Evolutionary conservation across 768 basidiomycete genomes (phyloP), one percentile per base, ranked within the genome.

Genomic region (Suillus brevipes): DNA sequence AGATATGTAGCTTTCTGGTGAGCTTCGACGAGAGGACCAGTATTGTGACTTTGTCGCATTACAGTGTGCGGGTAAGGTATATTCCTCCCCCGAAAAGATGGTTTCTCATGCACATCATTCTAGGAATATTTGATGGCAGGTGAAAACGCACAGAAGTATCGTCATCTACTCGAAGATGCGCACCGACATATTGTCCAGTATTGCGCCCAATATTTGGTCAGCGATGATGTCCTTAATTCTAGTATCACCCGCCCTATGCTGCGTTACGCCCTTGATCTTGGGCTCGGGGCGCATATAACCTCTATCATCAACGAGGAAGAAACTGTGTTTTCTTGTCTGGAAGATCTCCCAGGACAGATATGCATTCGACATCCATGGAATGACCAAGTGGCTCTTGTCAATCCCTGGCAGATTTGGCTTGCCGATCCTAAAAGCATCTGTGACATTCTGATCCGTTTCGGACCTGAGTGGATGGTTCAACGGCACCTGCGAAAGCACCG

Each of bases 1-100:
- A 70, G 2, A 64, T 55, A 6, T 72, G 65, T 45, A 40, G 69
- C 3, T 68, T 63, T 23, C 67, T 72, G 4, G 71, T 72, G 42
- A 62, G 43, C 9, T 60, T 68, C 14, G 62, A 68, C 34, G 62
- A 68, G 28, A 58, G 62, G 34, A 68, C 67, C 2, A 38, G 28
- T 6, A 36, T 67, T 10, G 16, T 70, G 2, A 61, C 66, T 6
- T 50, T 72, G 13, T 72, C 71, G 2, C 71, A 72, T 50, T 72
- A 66, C n/a, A 72, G 71, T 40, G 71, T 72, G 57, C 72, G 70
- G 65, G 71, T 70, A 53, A 50, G 65, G 38, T 9, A 4, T 12
- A 34, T 25, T 8, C 13, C 4, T 60, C 13, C 13, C 3, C 10
- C 4, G 5, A 38, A 20, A 49, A 60, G 2, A 45, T 38, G 18